Base-by-base conservation (phyloP, 768 basidiomycete genomes). In the Russula sp. region DNA sequence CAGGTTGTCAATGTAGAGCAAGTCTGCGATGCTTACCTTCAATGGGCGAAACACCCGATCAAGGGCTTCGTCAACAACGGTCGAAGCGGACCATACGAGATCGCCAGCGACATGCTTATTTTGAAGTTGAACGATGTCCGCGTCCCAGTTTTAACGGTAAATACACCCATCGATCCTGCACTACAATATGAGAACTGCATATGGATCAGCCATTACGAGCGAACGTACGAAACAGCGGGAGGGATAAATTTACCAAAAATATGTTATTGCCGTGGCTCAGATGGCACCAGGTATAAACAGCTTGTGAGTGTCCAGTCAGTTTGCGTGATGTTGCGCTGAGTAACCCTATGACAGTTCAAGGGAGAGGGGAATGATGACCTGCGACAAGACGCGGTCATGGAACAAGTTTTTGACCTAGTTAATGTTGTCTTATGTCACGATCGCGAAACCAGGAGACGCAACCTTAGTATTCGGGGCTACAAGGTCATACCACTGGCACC, bases 301-400 rank as follows among this genome's bases (percentile, higher is more conserved):
- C 72, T 99, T 74, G 96, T 94, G 68, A 71, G 88, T 74, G 14
- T 22, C 10, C n/a, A 10, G 2, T n/a, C 9, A 42, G 54, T 11
- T 38, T 22, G n/a, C 48, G 10, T 46, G 5, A 6, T 28, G 14
- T 13, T 26, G 38, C 44, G 18, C 53, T 69, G 50, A 66, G 40
- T 5, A 2, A 32, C 3, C 7, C 57, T 28, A 40, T 56, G 56
- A 6, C 66, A 96, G 93, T 95, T 94, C 77, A 98, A 99, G 73
- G 93, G 93, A 4, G 85, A 90, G 76, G 89, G 89, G 10, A 80
- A 84, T 11, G 97, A 99, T 69, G 97, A 99, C 71, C 73, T 97
- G 52, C 87, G 97, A 46, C 97, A 99, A 75, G 97, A 99, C 72
- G 95, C 95, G 0, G 94, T 98, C 58, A 98, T 99, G 95, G 93